A percentile compares a stretch with the other conserved stretches of the same genome.
phyloP scores from a whole-genome alignment of 768 basidiomycete genomes.

The Mycena epipterygia region DNA sequence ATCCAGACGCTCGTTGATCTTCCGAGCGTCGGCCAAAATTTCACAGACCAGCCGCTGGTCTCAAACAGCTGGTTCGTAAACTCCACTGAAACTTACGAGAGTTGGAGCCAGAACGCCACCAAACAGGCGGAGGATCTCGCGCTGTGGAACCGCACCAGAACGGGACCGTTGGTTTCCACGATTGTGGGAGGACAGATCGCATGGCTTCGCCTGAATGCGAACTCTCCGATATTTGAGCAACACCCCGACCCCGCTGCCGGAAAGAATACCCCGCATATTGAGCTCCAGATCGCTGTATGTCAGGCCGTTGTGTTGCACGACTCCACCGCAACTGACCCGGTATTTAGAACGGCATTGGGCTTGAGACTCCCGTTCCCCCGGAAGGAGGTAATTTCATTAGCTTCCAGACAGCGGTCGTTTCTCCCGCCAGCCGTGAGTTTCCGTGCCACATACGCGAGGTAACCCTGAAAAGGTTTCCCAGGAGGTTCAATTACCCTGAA shows the following conservation, averaged over 20 bases:
- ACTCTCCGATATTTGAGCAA: slow-evolving; percentile 27
- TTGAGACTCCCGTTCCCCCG: slow-evolving; percentile 12
- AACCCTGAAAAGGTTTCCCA: not conserved
- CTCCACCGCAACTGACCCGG: not conserved
- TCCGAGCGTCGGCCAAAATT: slow-evolving; percentile 29
- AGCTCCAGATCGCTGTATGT: slow-evolving; percentile 33
- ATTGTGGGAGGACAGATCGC: slow-evolving; percentile 33
- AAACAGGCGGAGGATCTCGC: too few species aligned
- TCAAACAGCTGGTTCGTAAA: slow-evolving; percentile 39
- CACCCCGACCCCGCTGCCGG: slow-evolving; percentile 43
- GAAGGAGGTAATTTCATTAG: slow-evolving; percentile 28
- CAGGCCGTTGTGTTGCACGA: too few species aligned
- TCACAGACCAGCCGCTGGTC: slow-evolving; percentile 42
- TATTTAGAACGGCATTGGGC: slow-evolving; percentile 21
- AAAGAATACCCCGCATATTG: slow-evolving; percentile 41
- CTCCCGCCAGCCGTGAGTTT: slow-evolving; percentile 29
- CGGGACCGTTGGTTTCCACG: slow-evolving; percentile 42
- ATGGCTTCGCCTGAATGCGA: slow-evolving; percentile 37
- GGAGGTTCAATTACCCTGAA: slow-evolving; percentile 46
- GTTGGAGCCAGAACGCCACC: slow-evolving; percentile 29
- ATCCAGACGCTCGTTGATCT: slow-evolving; percentile 39
- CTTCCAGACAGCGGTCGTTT: slow-evolving; percentile 17
- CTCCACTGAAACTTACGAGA: slow-evolving; percentile 32
- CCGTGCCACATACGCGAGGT: too few species aligned
- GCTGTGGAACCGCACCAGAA: slow-evolving; percentile 40